phyloP scores from a whole-genome alignment of 1,139 yeast species.

The Pichia inconspicua region DNA sequence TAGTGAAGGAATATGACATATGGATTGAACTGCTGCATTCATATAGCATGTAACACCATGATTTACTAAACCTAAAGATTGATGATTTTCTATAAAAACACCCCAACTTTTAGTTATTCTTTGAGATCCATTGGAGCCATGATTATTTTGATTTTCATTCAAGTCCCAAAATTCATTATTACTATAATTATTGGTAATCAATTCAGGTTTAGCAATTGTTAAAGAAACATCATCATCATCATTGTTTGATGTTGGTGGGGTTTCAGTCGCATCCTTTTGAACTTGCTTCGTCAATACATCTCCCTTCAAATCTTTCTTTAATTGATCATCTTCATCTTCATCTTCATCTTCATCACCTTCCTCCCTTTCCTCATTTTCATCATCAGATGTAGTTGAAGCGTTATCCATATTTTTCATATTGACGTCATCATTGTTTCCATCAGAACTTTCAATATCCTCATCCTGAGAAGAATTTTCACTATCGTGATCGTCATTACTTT shows the following conservation, averaged over 20 bases:
- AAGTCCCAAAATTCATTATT: slow-evolving; percentile 38
- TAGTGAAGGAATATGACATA: slow-evolving; percentile 85
- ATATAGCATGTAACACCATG: slow-evolving; percentile 96
- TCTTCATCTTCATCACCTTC: slow-evolving; percentile 23
- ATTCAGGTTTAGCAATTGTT: slow-evolving; percentile 10
- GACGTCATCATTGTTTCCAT: slow-evolving; percentile 2
- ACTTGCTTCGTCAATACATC: slow-evolving; percentile 15
- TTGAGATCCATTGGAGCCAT: slow-evolving; percentile 50
- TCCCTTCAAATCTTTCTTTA: slow-evolving; percentile 29
- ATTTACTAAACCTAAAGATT: slow-evolving; percentile 74
- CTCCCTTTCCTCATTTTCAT: slow-evolving; percentile 19
- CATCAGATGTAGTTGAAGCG: not conserved
- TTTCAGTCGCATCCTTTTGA: slow-evolving; percentile 12
- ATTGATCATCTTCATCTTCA: slow-evolving; percentile 13
- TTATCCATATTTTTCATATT: slow-evolving; percentile 1
- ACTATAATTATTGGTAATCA: slow-evolving; percentile 15
- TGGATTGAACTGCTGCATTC: slow-evolving; percentile 88
- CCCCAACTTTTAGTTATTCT: slow-evolving; percentile 61
- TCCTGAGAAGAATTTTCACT: slow-evolving; percentile 2
- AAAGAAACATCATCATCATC: slow-evolving; percentile 21
- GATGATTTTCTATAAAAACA: slow-evolving; percentile 32
- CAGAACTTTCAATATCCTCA: not conserved
- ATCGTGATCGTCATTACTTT: slow-evolving; percentile 9
- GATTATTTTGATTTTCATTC: slow-evolving; percentile 45
- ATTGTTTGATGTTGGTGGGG: slow-evolving; percentile 44